Conservation (phyloP, 73 alveolate species). For the Strombidium stylifer region DNA sequence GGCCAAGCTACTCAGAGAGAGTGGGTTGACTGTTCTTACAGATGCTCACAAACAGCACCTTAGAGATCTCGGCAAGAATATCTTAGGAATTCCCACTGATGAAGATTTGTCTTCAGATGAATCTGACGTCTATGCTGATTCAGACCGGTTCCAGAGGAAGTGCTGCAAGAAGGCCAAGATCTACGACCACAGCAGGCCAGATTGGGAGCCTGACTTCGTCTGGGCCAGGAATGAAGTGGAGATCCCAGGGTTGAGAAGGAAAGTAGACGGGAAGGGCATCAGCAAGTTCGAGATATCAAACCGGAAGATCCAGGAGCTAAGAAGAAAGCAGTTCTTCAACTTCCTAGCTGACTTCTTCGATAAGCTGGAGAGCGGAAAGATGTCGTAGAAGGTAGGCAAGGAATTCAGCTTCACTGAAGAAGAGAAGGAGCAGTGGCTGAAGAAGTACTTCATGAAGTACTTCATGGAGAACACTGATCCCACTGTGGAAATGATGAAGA, state of each 20-base stretch:
- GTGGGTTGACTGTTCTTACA: too few relatives aligned
- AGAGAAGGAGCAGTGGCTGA: slow-evolving; percentile 23
- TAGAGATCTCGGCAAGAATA: slow-evolving; percentile 1
- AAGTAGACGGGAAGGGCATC: neutral
- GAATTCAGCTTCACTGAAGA: slow-evolving; percentile 14
- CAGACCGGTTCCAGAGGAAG: neutral
- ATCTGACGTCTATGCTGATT: slow-evolving; percentile 3
- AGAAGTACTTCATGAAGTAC: slow-evolving; percentile 13
- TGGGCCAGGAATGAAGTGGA: too few relatives aligned
- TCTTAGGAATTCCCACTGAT: neutral
- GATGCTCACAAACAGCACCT: too few relatives aligned
- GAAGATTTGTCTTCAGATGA: neutral
- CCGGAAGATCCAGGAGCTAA: slow-evolving; percentile 2
- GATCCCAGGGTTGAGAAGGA: slow-evolving; percentile 2
- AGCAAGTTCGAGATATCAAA: neutral
- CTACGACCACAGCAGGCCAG: too few relatives aligned
- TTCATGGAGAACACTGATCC: slow-evolving; percentile 15
- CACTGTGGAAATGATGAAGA: too few relatives aligned
- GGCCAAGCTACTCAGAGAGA: too few relatives aligned
- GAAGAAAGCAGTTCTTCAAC: slow-evolving; percentile 25
- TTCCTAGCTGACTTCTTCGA: slow-evolving; percentile 35
- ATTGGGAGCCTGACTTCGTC: too few relatives aligned
- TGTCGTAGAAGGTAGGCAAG: neutral
- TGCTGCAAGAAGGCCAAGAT: neutral
- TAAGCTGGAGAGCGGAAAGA: slow-evolving; percentile 15